A percentile compares a stretch with the other conserved stretches of the same genome.
These are phyloP conservation scores for Aspergillus baeticus DNA, from an alignment of 495 filamentous ascomycete genomes.

Conservation along the genomic window DNA sequence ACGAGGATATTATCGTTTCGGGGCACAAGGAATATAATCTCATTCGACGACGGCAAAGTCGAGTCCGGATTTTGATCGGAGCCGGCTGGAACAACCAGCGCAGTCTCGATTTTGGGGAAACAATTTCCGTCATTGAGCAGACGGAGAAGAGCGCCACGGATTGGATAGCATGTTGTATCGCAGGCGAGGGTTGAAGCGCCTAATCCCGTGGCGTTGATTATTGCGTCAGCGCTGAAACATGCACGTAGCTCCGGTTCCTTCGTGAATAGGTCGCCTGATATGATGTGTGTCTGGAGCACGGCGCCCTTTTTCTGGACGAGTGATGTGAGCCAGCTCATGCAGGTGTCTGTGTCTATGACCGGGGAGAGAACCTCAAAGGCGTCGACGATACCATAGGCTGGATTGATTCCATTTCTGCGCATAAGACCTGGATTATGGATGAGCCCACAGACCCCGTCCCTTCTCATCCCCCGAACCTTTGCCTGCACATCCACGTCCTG, in stretches of 20 bases:
- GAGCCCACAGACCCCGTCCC: background rate
- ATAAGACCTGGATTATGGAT: background rate
- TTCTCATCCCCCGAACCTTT: background rate
- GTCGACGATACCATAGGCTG: conserved; percentile 20
- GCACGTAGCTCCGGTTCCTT: conserved; percentile 37
- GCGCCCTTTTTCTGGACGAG: conserved; percentile 49
- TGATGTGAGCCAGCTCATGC: conserved; percentile 43
- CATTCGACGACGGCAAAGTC: conserved; percentile 29
- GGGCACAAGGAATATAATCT: conserved; percentile 52
- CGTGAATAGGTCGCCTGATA: conserved; percentile 37
- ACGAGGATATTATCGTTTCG: conserved; percentile 50
- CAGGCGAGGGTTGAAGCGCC: conserved; percentile 31
- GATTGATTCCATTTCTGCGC: background rate
- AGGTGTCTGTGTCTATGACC: conserved; percentile 51
- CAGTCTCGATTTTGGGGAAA: conserved; percentile 45
- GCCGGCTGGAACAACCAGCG: conserved; percentile 32
- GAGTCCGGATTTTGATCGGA: conserved; percentile 17
- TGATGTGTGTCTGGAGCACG: conserved; percentile 34
- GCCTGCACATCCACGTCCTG: background rate
- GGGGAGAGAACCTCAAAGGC: conserved; percentile 48
- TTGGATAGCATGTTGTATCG: conserved; percentile 40
- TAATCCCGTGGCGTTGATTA: conserved; percentile 49
- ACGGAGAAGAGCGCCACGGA: conserved; percentile 48
- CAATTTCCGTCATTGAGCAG: conserved; percentile 49
- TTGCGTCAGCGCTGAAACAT: conserved; percentile 41